Evolutionary conservation across 352 stramenopile genomes (phyloP).

Genomic region (Lagenidium giganteum): DNA sequence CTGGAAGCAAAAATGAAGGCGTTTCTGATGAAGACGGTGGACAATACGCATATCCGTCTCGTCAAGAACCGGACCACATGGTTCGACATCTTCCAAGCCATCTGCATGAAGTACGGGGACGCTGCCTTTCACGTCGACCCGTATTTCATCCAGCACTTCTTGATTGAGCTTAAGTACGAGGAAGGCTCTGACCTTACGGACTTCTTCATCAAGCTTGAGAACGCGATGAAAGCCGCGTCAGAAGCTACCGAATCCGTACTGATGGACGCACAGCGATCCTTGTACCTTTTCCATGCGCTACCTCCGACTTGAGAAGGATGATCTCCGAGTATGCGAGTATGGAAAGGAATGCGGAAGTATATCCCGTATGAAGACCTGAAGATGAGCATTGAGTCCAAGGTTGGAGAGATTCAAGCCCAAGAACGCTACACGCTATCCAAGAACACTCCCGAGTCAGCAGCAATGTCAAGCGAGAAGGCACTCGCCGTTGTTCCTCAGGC

Average conservation of each 20-base stretch:
- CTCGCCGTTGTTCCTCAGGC: not conserved
- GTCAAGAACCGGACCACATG: not conserved
- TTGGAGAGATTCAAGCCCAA: not conserved
- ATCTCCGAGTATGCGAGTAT: not conserved
- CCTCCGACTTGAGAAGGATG: not conserved
- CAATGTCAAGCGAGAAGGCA: not conserved
- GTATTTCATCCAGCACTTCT: not conserved
- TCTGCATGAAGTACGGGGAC: not conserved
- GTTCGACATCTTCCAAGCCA: not conserved
- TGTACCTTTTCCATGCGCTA: not conserved
- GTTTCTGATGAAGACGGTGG: conserved; percentile 1
- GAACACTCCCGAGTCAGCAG: not conserved
- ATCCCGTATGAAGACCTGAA: conserved; percentile 1
- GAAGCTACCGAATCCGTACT: not conserved
- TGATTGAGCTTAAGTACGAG: not conserved
- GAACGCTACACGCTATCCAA: not conserved
- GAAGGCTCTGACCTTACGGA: not conserved
- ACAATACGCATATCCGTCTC: not conserved
- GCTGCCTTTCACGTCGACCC: not conserved
- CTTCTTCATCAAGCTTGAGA: not conserved
- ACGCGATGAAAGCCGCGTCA: not conserved
- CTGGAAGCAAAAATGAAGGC: not conserved
- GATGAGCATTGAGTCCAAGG: not conserved
- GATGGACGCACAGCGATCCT: not conserved
- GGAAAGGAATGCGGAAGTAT: conserved; percentile 1